Percentiles rank a stretch among this genome's conserved stretches.
phyloP scores from a whole-genome alignment of 106 monocot genomes.

The Alisma plantagoaquatica region DNA sequence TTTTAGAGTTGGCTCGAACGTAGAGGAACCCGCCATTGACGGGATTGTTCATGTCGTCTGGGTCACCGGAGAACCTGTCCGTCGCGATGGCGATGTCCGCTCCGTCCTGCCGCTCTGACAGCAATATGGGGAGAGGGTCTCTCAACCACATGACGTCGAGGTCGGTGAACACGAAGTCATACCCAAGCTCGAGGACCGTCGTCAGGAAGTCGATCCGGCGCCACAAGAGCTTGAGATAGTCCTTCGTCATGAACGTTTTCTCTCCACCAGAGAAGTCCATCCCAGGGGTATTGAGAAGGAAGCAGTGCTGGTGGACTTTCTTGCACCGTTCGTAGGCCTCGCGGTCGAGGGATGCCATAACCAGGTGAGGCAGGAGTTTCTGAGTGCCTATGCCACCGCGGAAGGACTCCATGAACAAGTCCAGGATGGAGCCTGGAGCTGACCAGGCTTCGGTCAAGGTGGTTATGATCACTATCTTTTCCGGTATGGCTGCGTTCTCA shows the following conservation, averaged over 20 bases:
- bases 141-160: too few relatives aligned
- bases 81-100: too few relatives aligned
- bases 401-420: slow-evolving; percentile 14
- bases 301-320: slow-evolving; percentile 15
- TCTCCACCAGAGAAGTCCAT: too few relatives aligned
- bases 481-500: slow-evolving; percentile 10
- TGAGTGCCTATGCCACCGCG: slow-evolving; percentile 6
- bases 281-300: too few relatives aligned
- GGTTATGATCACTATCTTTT: slow-evolving; percentile 24
- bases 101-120: too few relatives aligned
- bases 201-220: slow-evolving; percentile 14
- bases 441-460: slow-evolving; percentile 20
- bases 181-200: slow-evolving; percentile 13
- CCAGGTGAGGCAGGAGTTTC: slow-evolving; percentile 14
- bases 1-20: too few relatives aligned
- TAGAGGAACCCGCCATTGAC: too few relatives aligned
- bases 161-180: slow-evolving; percentile 23
- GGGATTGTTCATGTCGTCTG: too few relatives aligned
- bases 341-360: slow-evolving; percentile 12
- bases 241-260: slow-evolving; percentile 14
- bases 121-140: too few relatives aligned
- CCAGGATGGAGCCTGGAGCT: slow-evolving; percentile 10
- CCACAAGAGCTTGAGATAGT: slow-evolving; percentile 25
- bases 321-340: slow-evolving; percentile 11
- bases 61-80: too few relatives aligned